Evolutionary conservation across 164 flowering plant genomes (phyloP).

Genomic region (Dillenia suffruticosa): DNA sequence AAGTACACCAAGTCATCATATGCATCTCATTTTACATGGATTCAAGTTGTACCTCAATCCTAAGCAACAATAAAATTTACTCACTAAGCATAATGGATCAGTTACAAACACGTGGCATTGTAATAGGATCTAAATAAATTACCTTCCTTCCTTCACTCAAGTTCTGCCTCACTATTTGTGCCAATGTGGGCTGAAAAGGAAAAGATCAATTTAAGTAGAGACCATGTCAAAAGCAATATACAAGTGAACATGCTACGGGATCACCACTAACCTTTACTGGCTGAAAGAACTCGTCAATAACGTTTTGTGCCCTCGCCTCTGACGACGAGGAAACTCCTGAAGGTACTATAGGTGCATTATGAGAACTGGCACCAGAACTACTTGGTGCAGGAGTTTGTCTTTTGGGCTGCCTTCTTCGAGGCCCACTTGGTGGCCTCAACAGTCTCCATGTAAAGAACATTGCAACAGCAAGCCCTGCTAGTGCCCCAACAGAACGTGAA

Average conservation of each 20-base stretch:
- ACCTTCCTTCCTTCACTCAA: constrained; percentile 92
- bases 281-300: constrained; percentile 71
- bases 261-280: constrained; percentile 56
- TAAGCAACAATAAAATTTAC: no score
- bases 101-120: background rate
- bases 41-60: no score
- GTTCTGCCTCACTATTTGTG: constrained; percentile 77
- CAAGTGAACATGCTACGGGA: background rate
- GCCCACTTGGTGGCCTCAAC: constrained; percentile 50
- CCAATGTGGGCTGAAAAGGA: constrained; percentile 72
- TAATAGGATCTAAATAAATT: constrained; percentile 3
- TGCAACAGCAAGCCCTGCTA: constrained; percentile 78
- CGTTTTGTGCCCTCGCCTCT: constrained; percentile 63
- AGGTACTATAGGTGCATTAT: constrained; percentile 22
- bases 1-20: no score
- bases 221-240: constrained; percentile 7
- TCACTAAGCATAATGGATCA: no score
- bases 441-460: constrained; percentile 76
- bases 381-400: constrained; percentile 41
- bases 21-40: no score
- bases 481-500: constrained; percentile 63
- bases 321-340: constrained; percentile 35
- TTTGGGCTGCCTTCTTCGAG: constrained; percentile 64
- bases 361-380: constrained; percentile 37
- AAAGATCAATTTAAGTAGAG: constrained; percentile 6